Evolutionary conservation across 2,329 filamentous ascomycete genomes (phyloP), one percentile per base, ranked within the genome.

Genomic region (Fonsecaea erecta): DNA sequence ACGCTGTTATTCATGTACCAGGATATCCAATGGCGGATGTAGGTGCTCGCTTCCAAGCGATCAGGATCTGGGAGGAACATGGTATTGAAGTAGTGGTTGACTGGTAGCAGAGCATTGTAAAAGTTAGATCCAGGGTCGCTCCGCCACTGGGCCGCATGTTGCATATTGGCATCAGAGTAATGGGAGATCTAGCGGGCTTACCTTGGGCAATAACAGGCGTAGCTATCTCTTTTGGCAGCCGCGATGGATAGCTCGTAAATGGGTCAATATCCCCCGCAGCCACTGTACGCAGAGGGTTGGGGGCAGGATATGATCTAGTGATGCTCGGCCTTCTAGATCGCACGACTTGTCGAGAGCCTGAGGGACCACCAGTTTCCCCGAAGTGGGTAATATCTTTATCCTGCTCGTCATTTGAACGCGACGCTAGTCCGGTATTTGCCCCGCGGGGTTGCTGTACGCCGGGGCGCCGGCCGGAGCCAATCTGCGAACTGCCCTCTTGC

Each of bases 41-140:
- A n/a, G 8, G 52, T 26, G 32, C 46, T 60, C 18, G 26, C 28
- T 35, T 48, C 30, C 28, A 16, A 28, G 16, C 57, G 46, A n/a
- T 52, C 57, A 52, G 57, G 57, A n/a, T 52, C 57, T 16, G 57
- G 57, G 16, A 60, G 43, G 34, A 60, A 60, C 8, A 60, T 37
- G 43, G 30, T 60, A 37, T 60, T 60, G 30, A 60, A 35, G 57
- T 35, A 60, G 30, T 60, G 28, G 57, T 60, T 60, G 30, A 37
- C 57, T 60, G 48, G 26, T 14, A 26, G 28, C 28, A 21, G 11
- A 16, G 32, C 28, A 60, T 35, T 11, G 9, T n/a, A 16, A 52
- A 48, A n/a, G n/a, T 37, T 9, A 40, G 28, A 60, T 40, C 46
- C 52, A 48, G 21, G 21, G 21, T 48, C 21, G 8, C 9, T 48